Evolutionary conservation across 2,329 filamentous ascomycete genomes (phyloP).

Genomic region (Penicillium nordicum): DNA sequence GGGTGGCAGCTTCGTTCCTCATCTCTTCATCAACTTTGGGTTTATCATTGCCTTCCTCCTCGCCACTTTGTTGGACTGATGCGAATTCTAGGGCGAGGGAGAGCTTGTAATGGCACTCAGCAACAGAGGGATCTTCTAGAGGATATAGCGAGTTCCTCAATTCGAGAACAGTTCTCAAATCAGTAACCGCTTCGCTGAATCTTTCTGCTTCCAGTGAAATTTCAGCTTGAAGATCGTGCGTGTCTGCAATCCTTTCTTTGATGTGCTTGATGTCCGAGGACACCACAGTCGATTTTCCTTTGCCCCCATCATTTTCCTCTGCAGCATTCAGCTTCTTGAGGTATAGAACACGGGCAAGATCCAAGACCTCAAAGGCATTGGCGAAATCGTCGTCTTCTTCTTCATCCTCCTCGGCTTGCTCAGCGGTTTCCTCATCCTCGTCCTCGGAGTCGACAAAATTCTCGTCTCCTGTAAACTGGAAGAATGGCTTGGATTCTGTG

Average conservation of each 20-base stretch:
- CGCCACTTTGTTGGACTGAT: slow-evolving; percentile 59
- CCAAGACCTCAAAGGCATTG: slow-evolving; percentile 62
- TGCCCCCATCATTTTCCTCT: slow-evolving; percentile 43
- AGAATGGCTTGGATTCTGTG: slow-evolving; percentile 59
- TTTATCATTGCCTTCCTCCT: slow-evolving; percentile 41
- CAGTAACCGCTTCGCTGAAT: slow-evolving; percentile 81
- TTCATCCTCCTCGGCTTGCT: slow-evolving; percentile 50
- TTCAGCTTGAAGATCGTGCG: slow-evolving; percentile 88
- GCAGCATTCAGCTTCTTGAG: slow-evolving; percentile 53
- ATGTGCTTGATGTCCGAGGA: slow-evolving; percentile 54
- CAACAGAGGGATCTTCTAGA: slow-evolving; percentile 76
- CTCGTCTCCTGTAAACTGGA: slow-evolving; percentile 92
- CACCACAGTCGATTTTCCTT: slow-evolving; percentile 48
- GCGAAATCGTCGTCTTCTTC: slow-evolving; percentile 64
- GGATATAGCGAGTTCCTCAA: slow-evolving; percentile 77
- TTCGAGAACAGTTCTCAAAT: slow-evolving; percentile 72
- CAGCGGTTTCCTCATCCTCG: slow-evolving; percentile 46
- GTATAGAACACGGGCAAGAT: slow-evolving; percentile 59
- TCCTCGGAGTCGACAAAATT: slow-evolving; percentile 79
- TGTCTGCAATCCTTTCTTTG: slow-evolving; percentile 86
- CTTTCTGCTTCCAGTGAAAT: slow-evolving; percentile 96
- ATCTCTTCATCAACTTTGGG: slow-evolving; percentile 51
- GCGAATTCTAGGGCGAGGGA: slow-evolving; percentile 93
- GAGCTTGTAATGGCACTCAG: slow-evolving; percentile 94
- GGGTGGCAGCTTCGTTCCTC: slow-evolving; percentile 54